These are phyloP conservation scores for Penicillium capsulatum DNA, from an alignment of 2,329 filamentous ascomycete genomes.

Conservation along the genomic window DNA sequence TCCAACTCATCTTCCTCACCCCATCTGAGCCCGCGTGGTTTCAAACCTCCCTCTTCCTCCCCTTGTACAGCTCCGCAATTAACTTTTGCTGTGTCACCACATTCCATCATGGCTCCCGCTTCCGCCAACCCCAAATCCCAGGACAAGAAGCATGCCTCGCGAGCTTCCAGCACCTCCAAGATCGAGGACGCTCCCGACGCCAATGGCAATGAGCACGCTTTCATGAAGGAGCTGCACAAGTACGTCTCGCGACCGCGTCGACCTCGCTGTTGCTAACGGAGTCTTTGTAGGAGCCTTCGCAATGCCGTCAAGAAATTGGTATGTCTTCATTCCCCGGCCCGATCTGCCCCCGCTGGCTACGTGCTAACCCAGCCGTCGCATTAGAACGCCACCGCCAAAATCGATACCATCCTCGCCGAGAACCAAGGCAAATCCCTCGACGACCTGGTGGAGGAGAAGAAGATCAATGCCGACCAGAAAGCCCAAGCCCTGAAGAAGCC, in stretches of 20 bases:
- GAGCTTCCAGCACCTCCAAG: slow-evolving; percentile 28
- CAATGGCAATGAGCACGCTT: slow-evolving; percentile 66
- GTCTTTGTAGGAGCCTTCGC: slow-evolving; percentile 67
- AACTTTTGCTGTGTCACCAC: slow-evolving; percentile 20
- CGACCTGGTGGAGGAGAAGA: slow-evolving; percentile 58
- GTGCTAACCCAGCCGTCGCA: slow-evolving; percentile 21
- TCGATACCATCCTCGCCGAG: slow-evolving; percentile 58
- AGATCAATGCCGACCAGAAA: slow-evolving; percentile 64
- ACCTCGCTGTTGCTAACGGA: slow-evolving; percentile 13
- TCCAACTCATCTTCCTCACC: slow-evolving; percentile 8
- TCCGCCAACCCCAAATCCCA: slow-evolving; percentile 59
- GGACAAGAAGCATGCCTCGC: slow-evolving; percentile 59
- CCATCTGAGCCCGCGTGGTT: not conserved
- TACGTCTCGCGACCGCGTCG: slow-evolving; percentile 45
- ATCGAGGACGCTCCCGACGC: slow-evolving; percentile 36
- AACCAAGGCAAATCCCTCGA: slow-evolving; percentile 58
- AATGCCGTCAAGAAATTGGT: slow-evolving; percentile 94
- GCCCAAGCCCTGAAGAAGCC: slow-evolving; percentile 61
- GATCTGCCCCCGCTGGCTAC: not conserved
- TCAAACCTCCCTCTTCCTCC: slow-evolving; percentile 3
- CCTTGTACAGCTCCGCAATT: slow-evolving; percentile 13
- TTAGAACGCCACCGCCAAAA: slow-evolving; percentile 56
- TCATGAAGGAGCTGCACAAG: slow-evolving; percentile 89
- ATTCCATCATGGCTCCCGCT: slow-evolving; percentile 57
- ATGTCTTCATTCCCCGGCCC: slow-evolving; percentile 38